These are phyloP conservation scores for Lactifluus subvellereus DNA, from an alignment of 768 basidiomycete species.

Conservation along the genomic window DNA sequence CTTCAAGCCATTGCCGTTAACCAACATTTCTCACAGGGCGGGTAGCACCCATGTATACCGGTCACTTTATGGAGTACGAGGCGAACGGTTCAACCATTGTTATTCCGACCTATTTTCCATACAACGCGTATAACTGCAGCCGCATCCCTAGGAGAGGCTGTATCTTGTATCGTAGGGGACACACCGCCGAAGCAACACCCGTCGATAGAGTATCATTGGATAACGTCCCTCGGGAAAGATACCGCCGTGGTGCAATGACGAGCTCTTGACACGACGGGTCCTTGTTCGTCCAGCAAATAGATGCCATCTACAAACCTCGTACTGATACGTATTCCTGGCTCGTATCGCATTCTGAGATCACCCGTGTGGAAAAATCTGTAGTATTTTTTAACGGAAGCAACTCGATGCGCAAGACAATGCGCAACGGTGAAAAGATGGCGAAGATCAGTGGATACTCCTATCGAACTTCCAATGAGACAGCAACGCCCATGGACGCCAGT, in stretches of 20 bases:
- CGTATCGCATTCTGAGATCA: background rate
- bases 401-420: background rate
- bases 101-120: background rate
- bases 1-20: background rate
- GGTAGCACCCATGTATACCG: background rate
- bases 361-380: background rate
- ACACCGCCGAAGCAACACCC: background rate
- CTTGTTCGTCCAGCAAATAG: background rate
- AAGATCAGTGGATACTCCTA: background rate
- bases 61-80: background rate
- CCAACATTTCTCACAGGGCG: background rate
- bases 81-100: background rate
- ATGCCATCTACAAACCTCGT: background rate
- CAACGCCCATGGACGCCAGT: slow-evolving; percentile 97
- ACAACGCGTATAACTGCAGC: background rate
- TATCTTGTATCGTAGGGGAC: background rate
- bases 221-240: background rate
- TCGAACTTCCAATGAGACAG: slow-evolving; percentile 73
- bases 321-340: background rate
- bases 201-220: background rate
- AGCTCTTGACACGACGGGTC: background rate
- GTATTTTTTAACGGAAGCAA: background rate
- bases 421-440: background rate
- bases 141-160: background rate
- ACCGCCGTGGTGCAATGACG: background rate